Percentiles rank a stretch among this genome's conserved stretches.
Evolutionary conservation across 2,329 filamentous ascomycete species (phyloP).

Genomic region (Achaetomium macrosporum): DNA sequence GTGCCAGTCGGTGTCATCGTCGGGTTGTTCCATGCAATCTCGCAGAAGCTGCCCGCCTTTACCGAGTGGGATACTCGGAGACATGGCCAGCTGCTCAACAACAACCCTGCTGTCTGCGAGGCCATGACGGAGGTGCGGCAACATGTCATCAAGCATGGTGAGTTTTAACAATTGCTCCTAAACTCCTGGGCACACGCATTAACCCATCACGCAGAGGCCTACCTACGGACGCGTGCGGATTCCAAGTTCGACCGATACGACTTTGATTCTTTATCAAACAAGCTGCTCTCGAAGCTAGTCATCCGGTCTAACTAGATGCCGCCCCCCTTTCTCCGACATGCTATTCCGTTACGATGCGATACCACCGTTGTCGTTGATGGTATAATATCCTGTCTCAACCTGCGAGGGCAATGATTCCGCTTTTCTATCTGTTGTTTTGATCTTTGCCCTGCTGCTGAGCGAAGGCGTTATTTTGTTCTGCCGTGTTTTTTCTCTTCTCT

Average conservation of each 20-base stretch:
- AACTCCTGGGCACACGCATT: constrained; percentile 28
- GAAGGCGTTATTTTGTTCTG: constrained; percentile 21
- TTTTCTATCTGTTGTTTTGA: constrained; percentile 28
- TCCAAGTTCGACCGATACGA: constrained; percentile 84
- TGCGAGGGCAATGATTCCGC: constrained; percentile 1
- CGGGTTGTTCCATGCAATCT: constrained; percentile 95
- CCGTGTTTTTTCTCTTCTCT: constrained; percentile 1
- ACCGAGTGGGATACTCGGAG: constrained; percentile 90
- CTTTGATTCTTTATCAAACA: constrained; percentile 94
- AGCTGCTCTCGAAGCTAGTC: constrained; percentile 93
- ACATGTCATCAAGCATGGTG: constrained; percentile 91
- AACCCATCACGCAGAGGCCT: constrained; percentile 63
- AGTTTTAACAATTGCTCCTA: constrained; percentile 32
- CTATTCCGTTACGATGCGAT: constrained; percentile 2
- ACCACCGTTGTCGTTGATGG: constrained; percentile 14
- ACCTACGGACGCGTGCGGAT: constrained; percentile 72
- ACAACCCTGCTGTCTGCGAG: constrained; percentile 87
- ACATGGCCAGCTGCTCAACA: constrained; percentile 85
- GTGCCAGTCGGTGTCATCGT: constrained; percentile 95
- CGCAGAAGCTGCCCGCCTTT: constrained; percentile 88
- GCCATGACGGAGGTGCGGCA: constrained; percentile 93
- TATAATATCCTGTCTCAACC: constrained; percentile 25
- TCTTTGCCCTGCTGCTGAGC: constrained; percentile 21
- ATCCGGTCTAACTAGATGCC: constrained; percentile 77
- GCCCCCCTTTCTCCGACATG: constrained; percentile 2